Conservation (phyloP, 1,284 basidiomycete genomes). For the Blastosporella zonata region DNA sequence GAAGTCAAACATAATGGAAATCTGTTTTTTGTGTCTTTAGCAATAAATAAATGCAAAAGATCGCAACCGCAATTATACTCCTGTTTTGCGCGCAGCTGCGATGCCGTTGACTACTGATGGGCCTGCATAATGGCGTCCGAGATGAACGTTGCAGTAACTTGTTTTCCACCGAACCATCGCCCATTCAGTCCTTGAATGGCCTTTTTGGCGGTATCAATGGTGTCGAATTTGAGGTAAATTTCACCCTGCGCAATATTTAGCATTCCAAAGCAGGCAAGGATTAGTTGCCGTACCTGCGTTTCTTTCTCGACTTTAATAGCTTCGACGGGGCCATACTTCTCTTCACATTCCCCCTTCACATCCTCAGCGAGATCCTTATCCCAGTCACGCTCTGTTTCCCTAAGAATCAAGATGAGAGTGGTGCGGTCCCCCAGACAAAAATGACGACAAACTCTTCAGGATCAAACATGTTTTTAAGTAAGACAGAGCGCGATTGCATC, state of each 20-base stretch:
- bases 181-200: conserved; percentile 90
- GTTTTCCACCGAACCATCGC: conserved; percentile 92
- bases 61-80: conserved; percentile 21
- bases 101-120: conserved; percentile 53
- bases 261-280: conserved; percentile 2
- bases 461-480: conserved; percentile 96
- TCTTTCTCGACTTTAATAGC: conserved; percentile 94
- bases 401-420: conserved; percentile 28
- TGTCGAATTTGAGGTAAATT: conserved; percentile 92
- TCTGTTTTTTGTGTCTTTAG: conserved; percentile 23
- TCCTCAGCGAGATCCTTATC: conserved; percentile 95
- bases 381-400: conserved; percentile 96
- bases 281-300: conserved; percentile 62
- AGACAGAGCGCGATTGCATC: conserved; percentile 80
- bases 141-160: conserved; percentile 83
- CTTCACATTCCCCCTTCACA: conserved; percentile 90
- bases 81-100: conserved; percentile 12
- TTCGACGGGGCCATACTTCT: conserved; percentile 85
- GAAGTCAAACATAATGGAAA: conserved; percentile 28
- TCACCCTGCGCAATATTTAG: conserved; percentile 71
- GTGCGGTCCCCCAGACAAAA: not conserved
- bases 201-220: conserved; percentile 75
- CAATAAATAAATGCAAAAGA: conserved; percentile 12
- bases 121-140: conserved; percentile 92
- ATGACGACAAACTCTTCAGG: conserved; percentile 77